Evolutionary conservation across 805 yeast species (phyloP), one percentile per base, ranked within the genome.

Genomic region (Metschnikowia noctiluminum): DNA sequence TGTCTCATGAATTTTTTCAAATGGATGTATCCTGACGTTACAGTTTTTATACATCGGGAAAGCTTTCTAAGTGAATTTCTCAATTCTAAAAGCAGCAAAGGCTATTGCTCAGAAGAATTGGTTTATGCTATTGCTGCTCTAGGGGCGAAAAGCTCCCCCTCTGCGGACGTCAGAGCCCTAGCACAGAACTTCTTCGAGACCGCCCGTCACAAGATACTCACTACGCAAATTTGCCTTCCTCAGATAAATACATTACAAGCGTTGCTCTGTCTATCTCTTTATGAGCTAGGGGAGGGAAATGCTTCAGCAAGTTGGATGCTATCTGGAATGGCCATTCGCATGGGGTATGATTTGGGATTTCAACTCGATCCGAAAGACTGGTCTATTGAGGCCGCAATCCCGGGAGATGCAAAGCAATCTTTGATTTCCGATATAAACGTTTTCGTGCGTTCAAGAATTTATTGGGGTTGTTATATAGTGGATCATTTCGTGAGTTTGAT

Each of bases 301-400:
- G 54, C 56, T 4, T 51, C 55, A 9, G 55, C 60, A 5, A 54
- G 58, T 30, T 57, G 60, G 60, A 57, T 57, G 59, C 40, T 56
- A 21, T 50, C 58, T 3, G 60, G 60, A 9, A 57, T 57, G 60
- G 59, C 60, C 7, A 49, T 55, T 26, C 49, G 60, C 6, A 55
- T 57, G 60, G 60, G 59, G 6, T 57, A 51, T 16, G 59, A 55
- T 36, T 50, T 55, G 45, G 59, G 58, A 7, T 57, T 57, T 37
- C 60, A 57, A 30, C 38, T 55, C n/a, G 52, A 55, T 30, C 60
- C 60, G 6, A 38, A 44, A 12, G 58, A 55, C 30, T 55, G 59
- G 60, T 39, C 54, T n/a, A 43, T 53, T 15, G 47, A 45, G 1
- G 39, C 37, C 12, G 35, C 47, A 5, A 38, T 39, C 10, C 10